Evolutionary conservation across 306 rosid genomes (phyloP).

Genomic region (Ceratonia siliqua): DNA sequence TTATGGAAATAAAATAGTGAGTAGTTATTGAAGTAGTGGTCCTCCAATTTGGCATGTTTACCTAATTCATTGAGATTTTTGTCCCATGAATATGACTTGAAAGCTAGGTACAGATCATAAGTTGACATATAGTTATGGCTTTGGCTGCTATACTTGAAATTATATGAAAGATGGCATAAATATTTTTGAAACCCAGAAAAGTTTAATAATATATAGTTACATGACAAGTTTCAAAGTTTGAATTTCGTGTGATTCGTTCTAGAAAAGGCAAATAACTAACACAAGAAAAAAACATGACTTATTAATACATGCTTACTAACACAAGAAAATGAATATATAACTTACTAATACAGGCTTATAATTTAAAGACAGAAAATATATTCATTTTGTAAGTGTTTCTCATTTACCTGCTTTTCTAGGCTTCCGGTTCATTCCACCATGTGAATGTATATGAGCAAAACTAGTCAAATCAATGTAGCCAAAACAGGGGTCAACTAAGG

Average conservation of each 20-base stretch:
- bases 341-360: too few species aligned
- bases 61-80: conserved; percentile 47
- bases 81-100: not conserved
- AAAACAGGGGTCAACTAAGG: conserved; percentile 20
- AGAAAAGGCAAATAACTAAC: conserved; percentile 22
- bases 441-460: not conserved
- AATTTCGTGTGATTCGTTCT: conserved; percentile 13
- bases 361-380: not conserved
- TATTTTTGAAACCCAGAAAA: not conserved
- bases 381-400: not conserved
- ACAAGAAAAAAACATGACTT: not conserved
- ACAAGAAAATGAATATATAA: too few species aligned
- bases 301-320: not conserved
- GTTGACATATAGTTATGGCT: conserved; percentile 21
- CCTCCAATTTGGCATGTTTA: conserved; percentile 28
- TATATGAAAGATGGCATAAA: not conserved
- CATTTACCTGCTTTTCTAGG: not conserved
- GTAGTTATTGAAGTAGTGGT: conserved; percentile 37
- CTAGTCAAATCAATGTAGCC: conserved; percentile 24
- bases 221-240: not conserved
- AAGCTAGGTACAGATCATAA: not conserved
- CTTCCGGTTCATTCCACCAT: not conserved
- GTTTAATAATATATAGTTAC: not conserved
- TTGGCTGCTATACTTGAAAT: not conserved
- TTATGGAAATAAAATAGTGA: conserved; percentile 26